Base-by-base conservation (phyloP, 176 grass and related monocot species). In the Poa pratensis region DNA sequence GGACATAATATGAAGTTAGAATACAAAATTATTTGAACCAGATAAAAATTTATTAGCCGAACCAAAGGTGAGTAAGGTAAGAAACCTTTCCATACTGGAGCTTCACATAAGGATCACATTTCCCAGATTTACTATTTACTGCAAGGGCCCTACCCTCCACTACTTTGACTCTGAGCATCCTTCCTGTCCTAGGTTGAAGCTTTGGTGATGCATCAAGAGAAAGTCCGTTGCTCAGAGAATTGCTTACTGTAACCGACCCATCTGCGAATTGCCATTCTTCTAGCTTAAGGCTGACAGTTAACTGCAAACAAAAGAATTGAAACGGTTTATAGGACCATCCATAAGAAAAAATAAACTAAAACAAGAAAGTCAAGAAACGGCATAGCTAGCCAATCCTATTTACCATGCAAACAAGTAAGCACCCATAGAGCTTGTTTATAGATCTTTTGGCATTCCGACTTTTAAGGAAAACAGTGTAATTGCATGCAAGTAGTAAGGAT, bases 261-360 rank as follows among this genome's bases (percentile, higher is more conserved):
- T 99, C 96, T 76, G 91, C 89, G 76, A 96, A 99, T 76, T 96
- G 96, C 96, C 96, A 99, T 92, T 99, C 96, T 92, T 88, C 86
- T 76, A 99, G 79, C 79, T 89, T 84, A 80, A 99, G 88, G 34
- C 71, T 96, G 77, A 94, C 96, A 39, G 84, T 89, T 82, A 99
- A 89, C 96, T 96, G 90, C 48, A 64, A 80, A 17, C 14, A 42
- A 91, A 88, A 80, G 20, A 18, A 69, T 40, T 58, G 57, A 39
- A 78, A 80, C 3, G 14, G 30, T 40, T 83, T 64, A n/a, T 32
- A 83, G 26, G 14, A 76, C 77, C 70, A 83, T 39, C 67, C 43
- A 32, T 55, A 77, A 81, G 2, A 68, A 18, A 37, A 79, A 72
- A 37, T 49, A 69, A 74, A 71, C 8, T 11, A 84, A 30, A 53